Conservation (phyloP, 2,329 filamentous ascomycete genomes). For the Eutypa lata region DNA sequence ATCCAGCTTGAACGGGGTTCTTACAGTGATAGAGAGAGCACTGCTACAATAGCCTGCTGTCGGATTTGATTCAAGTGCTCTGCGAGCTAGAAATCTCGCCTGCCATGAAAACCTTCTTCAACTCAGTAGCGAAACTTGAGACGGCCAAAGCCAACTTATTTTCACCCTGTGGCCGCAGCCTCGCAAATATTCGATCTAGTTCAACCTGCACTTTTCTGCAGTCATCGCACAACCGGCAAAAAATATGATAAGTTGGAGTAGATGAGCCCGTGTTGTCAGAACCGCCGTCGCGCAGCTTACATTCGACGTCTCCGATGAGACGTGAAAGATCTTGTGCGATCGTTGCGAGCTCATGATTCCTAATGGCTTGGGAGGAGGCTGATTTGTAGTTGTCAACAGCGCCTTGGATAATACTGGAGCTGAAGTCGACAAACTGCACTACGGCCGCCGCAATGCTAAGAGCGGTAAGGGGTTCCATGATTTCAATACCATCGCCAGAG, state of each 20-base stretch:
- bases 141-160: not conserved
- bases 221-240: not conserved
- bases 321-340: not conserved
- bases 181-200: not conserved
- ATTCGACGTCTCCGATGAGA: not conserved
- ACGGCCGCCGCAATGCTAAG: constrained; percentile 7
- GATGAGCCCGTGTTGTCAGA: too few species aligned
- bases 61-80: not conserved
- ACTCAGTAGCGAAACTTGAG: not conserved
- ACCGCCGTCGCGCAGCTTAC: not conserved
- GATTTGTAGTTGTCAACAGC: constrained; percentile 1
- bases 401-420: not conserved
- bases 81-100: not conserved
- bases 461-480: constrained; percentile 2
- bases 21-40: not conserved
- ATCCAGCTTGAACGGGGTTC: not conserved
- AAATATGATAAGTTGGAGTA: too few species aligned
- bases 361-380: not conserved
- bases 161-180: not conserved
- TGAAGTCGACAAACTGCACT: constrained; percentile 10
- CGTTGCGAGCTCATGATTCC: not conserved
- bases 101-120: not conserved
- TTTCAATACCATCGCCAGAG: too few species aligned
- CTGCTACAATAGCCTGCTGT: not conserved
- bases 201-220: not conserved